Conservation (phyloP, 1,139 yeast species). For the Candida sojae region DNA sequence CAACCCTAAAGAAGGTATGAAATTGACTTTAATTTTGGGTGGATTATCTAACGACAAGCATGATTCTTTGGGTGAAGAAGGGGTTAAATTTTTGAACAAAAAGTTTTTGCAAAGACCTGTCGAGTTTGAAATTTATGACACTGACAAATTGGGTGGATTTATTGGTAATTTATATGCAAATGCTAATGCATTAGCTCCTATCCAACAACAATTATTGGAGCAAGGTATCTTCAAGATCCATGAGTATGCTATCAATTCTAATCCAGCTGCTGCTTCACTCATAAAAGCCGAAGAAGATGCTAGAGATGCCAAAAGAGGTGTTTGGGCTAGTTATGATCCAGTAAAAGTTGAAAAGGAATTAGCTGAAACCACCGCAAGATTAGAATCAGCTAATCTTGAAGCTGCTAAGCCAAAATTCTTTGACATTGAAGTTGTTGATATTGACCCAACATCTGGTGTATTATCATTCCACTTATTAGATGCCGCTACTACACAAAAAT, state of each 20-base stretch:
- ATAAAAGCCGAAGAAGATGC: constrained; percentile 67
- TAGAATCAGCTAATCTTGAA: constrained; percentile 24
- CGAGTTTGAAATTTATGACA: constrained; percentile 64
- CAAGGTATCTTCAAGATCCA: constrained; percentile 70
- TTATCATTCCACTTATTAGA: constrained; percentile 55
- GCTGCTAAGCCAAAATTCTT: constrained; percentile 50
- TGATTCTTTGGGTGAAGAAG: constrained; percentile 50
- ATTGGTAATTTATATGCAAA: constrained; percentile 68
- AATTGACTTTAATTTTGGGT: constrained; percentile 71
- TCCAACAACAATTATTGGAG: constrained; percentile 61
- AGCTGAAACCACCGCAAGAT: constrained; percentile 22
- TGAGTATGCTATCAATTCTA: constrained; percentile 62
- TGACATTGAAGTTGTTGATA: constrained; percentile 64
- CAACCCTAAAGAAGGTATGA: constrained; percentile 72
- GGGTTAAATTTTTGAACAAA: constrained; percentile 55
- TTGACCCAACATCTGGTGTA: constrained; percentile 43
- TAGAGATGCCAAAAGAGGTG: constrained; percentile 52
- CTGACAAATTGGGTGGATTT: constrained; percentile 81
- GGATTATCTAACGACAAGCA: constrained; percentile 61
- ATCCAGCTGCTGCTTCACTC: constrained; percentile 55
- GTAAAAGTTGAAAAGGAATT: constrained; percentile 25
- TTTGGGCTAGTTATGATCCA: constrained; percentile 65
- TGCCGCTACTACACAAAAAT: constrained; percentile 31
- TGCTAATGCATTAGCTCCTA: constrained; percentile 51
- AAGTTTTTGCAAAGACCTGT: constrained; percentile 73